Base-by-base conservation (phyloP, 2,329 filamentous ascomycete genomes). In the Zalaria sp. region DNA sequence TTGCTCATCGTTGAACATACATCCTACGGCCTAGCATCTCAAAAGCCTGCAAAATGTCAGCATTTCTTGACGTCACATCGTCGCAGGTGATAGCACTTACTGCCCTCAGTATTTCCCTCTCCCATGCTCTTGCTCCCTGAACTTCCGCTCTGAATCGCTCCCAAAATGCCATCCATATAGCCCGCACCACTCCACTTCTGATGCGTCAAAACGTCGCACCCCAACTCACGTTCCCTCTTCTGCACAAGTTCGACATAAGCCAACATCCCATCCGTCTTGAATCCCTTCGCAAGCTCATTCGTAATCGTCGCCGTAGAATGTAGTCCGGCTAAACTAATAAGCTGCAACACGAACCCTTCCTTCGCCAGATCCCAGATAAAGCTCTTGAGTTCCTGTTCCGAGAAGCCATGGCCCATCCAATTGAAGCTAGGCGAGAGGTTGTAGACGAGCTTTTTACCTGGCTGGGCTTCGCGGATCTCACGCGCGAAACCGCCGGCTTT, bases 391-490 rank as follows among this genome's bases (percentile, higher is more conserved):
- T 81, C 81, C 46, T 77, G 79, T 48, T 87, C 78, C 3, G 75
- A 81, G 64, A 96, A 98, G 27, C 89, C 91, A 58, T 96, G 88
- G 7, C 79, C 79, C 77, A 93, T 91, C 91, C 91, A 98, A 71
- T 98, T 96, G 73, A 98, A 98, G 5, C 85, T 93, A 1, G 91
- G 91, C 4, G 81, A 88, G 2, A 98, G 74, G 66, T 98, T 98
- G 68, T 98, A 98, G 0, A 96, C 89, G 25, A 98, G 74, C 31
- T 84, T 83, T 73, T 96, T 96, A 46, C 76, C 78, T 0, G 87
- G 85, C 53, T 76, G 69, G 3, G 65, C 68, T 0, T 67, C 63
- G 42, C 83, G 77, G 46, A 98, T 91, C 37, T 86, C 75, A 7
- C 74, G 72, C 8, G 83, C 84, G 40, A 98, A 86, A 39, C 72